Percentiles rank a stretch among this genome's conserved stretches.
These are phyloP conservation scores for Erodium maritimum DNA, from an alignment of 345 rosid genomes.

Conservation along the genomic window DNA sequence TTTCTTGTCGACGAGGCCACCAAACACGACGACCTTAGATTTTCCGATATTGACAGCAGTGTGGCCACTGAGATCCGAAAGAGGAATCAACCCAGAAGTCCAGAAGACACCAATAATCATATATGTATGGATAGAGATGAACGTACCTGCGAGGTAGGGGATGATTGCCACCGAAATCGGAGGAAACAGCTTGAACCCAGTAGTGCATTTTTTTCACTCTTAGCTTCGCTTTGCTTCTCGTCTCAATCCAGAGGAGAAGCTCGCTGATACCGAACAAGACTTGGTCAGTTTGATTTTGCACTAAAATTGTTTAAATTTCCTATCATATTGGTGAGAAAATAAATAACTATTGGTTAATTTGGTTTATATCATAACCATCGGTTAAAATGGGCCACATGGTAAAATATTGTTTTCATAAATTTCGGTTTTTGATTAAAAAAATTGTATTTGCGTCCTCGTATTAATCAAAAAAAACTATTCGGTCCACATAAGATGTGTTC, in stretches of 20 bases:
- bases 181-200: constrained; percentile 82
- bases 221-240: not conserved
- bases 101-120: not conserved
- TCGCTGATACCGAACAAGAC: not conserved
- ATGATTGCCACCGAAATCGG: constrained; percentile 63
- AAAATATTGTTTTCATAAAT: no score
- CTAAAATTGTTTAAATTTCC: no score
- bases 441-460: no score
- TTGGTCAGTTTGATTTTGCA: no score
- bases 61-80: constrained; percentile 55
- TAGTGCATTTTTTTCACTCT: constrained; percentile 39
- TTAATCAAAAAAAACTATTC: no score
- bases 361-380: no score
- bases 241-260: not conserved
- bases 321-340: no score
- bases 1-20: constrained; percentile 74
- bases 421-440: no score
- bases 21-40: constrained; percentile 74
- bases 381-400: no score
- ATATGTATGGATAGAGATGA: not conserved
- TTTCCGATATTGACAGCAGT: constrained; percentile 65
- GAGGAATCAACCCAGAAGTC: not conserved
- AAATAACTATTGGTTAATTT: no score
- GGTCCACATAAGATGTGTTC: no score
- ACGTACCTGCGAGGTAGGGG: constrained; percentile 85